phyloP scores from a whole-genome alignment of 148 eudicot species.

The Beta vulgaris region DNA sequence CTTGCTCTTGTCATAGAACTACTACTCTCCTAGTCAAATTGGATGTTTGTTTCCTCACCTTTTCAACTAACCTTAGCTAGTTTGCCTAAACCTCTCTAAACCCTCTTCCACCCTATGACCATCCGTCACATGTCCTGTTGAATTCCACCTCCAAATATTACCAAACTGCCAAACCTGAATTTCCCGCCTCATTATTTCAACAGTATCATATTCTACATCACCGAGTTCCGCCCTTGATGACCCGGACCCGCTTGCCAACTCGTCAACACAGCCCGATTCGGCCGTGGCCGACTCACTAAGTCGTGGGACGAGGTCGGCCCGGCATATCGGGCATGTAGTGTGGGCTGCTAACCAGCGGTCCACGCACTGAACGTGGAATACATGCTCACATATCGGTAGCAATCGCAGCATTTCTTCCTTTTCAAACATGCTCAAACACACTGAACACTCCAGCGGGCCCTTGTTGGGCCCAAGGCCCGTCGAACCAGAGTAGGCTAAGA shows the following conservation, averaged over 20 bases:
- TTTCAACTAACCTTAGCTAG: neutral
- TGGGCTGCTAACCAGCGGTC: neutral
- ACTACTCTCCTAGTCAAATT: slow-evolving; percentile 12
- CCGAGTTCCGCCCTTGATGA: neutral
- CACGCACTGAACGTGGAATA: slow-evolving; percentile 4
- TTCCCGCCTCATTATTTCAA: neutral
- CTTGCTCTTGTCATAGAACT: no score
- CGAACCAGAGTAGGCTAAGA: neutral
- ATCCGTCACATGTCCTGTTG: slow-evolving; percentile 8
- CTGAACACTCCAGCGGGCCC: neutral
- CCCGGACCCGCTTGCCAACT: neutral
- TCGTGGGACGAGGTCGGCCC: neutral
- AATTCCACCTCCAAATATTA: slow-evolving; percentile 12
- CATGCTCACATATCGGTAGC: neutral
- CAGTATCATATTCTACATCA: neutral
- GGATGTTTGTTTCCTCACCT: no score
- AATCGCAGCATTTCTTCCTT: neutral
- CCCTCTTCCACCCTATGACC: neutral
- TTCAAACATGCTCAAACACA: slow-evolving; percentile 3
- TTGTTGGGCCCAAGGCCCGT: neutral
- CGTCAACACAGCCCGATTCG: slow-evolving; percentile 23
- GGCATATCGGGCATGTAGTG: slow-evolving; percentile 8
- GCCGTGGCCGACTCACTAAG: slow-evolving; percentile 10
- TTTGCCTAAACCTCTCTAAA: neutral
- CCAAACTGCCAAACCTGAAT: neutral